A percentile compares a stretch with the other conserved stretches of the same genome.
These are phyloP conservation scores for Viola odorata DNA, from an alignment of 345 rosid species.

Conservation along the genomic window DNA sequence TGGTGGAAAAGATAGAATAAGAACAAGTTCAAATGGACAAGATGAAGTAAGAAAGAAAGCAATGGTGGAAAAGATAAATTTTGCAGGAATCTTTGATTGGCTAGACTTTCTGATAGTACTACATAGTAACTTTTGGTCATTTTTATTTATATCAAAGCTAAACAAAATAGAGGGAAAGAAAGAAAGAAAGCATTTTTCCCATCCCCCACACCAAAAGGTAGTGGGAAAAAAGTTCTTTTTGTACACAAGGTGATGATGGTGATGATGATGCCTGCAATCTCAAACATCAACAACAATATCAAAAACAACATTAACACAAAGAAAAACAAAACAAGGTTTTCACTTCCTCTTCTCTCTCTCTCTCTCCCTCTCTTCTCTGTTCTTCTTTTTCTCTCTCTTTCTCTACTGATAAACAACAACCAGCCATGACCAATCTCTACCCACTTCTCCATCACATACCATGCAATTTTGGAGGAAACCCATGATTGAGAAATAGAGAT, in stretches of 20 bases:
- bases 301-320: conserved; percentile 17
- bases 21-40: too few species aligned
- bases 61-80: neutral
- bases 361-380: neutral
- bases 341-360: neutral
- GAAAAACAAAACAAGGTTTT: conserved; percentile 12
- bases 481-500: conserved; percentile 15
- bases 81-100: neutral
- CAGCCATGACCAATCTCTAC: conserved; percentile 25
- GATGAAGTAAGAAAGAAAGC: too few species aligned
- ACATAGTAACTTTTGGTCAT: neutral
- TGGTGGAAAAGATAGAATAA: neutral
- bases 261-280: conserved; percentile 57
- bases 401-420: neutral
- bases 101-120: neutral
- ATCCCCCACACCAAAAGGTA: conserved; percentile 46
- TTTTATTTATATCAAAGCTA: neutral
- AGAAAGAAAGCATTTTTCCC: conserved; percentile 3
- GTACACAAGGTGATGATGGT: conserved; percentile 47
- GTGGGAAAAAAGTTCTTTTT: conserved; percentile 52
- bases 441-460: conserved; percentile 11
- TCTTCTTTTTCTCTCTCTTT: neutral
- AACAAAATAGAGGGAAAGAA: too few species aligned
- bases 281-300: conserved; percentile 29
- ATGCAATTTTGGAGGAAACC: conserved; percentile 20